A percentile compares a stretch with the other conserved stretches of the same genome.
Evolutionary conservation across 768 basidiomycete species (phyloP).

Genomic region (Megacollybia marginata): DNA sequence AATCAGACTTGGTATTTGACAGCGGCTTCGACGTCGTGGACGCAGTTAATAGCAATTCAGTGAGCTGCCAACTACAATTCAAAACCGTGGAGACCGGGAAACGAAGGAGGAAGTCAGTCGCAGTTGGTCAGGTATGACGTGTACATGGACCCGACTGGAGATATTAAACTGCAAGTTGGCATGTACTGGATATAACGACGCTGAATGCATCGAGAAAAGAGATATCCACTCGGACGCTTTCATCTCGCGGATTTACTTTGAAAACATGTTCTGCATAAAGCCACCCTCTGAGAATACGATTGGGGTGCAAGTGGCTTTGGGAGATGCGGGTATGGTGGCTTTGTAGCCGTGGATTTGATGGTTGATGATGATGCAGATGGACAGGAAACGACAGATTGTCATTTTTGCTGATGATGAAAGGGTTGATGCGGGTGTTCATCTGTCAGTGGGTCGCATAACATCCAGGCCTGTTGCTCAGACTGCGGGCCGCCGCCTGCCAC

Average conservation of each 20-base stretch:
- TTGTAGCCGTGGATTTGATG: background rate
- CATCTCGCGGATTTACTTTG: conserved; percentile 59
- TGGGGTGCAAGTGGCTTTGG: conserved; percentile 63
- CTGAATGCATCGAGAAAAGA: conserved; percentile 25
- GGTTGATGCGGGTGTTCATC: conserved; percentile 28
- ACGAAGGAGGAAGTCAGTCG: no score
- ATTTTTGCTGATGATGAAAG: conserved; percentile 34
- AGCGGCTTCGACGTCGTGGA: no score
- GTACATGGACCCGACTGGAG: conserved; percentile 53
- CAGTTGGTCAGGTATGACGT: no score
- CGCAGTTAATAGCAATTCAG: no score
- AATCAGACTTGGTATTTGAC: no score
- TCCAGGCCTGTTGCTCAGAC: conserved; percentile 29
- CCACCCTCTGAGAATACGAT: conserved; percentile 32
- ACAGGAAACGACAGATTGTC: conserved; percentile 65
- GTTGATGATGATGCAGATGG: conserved; percentile 38
- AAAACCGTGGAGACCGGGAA: no score
- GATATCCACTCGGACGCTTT: conserved; percentile 63
- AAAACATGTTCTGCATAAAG: conserved; percentile 57
- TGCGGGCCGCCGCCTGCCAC: conserved; percentile 31
- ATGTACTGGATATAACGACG: conserved; percentile 13
- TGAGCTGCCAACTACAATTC: no score
- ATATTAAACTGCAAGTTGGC: conserved; percentile 38
- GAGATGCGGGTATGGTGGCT: conserved; percentile 52
- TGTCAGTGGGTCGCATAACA: conserved; percentile 54